Conservation (phyloP, 768 basidiomycete species). For the Kondoa malvinella region DNA sequence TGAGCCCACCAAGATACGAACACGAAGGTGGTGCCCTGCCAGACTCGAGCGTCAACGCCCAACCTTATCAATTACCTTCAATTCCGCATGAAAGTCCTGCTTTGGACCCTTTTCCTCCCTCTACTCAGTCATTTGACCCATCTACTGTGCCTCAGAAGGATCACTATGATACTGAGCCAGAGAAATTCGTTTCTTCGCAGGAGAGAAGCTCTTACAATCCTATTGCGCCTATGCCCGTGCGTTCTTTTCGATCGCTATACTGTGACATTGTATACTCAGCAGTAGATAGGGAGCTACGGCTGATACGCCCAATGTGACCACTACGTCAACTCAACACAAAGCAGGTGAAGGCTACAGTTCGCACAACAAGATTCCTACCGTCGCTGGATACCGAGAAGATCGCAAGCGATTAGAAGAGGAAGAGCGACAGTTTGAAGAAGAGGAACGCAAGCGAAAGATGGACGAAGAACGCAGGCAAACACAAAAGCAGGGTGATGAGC, state of each 20-base stretch:
- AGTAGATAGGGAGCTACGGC: not conserved
- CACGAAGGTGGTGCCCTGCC: no score
- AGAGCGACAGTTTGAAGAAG: not conserved
- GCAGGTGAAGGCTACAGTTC: not conserved
- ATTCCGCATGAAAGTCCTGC: no score
- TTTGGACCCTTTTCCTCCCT: no score
- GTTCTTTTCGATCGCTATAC: not conserved
- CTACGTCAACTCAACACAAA: not conserved
- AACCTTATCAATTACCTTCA: no score
- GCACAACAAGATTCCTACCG: conserved; percentile 18
- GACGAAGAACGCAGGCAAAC: not conserved
- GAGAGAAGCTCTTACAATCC: not conserved
- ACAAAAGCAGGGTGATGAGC: not conserved
- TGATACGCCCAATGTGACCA: not conserved
- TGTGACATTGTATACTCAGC: not conserved
- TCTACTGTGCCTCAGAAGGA: no score
- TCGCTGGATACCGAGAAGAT: conserved; percentile 3
- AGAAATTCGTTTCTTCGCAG: not conserved
- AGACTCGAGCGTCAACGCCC: no score
- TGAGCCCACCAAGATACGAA: no score
- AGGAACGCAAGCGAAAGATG: not conserved
- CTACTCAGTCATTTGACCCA: no score
- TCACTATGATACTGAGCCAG: no score
- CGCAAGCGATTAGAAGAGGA: not conserved
- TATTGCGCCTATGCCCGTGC: not conserved